Base-by-base conservation (phyloP, 805 yeast species). In the Monosporozyma servazzii region DNA sequence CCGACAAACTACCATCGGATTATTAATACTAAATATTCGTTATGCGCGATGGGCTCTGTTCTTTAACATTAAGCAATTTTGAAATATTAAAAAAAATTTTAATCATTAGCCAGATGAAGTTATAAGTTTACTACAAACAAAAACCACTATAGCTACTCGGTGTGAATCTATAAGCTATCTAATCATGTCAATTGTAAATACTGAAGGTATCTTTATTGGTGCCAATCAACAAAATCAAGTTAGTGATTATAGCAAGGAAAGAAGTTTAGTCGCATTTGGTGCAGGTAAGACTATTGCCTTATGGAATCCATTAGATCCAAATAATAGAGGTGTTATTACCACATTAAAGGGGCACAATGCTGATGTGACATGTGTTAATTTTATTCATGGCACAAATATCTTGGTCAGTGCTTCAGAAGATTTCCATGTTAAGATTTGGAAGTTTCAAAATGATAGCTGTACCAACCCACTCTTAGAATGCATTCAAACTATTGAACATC, bases 361-460 rank as follows among this genome's bases (percentile, higher is more conserved):
- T 17, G 82, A 76, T 45, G 82, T 89, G 18, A 83, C 89, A 0
- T 78, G 84, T 52, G 88, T 88, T 11, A 75, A 75, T 54, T 81
- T 80, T 71, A 60, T 80, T 18, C 80, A 77, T 0, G 62, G 61
- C 1, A 67, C 78, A 0, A 63, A 72, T 0, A 64, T 58, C 29
- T 63, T 88, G 51, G 71, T 86, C 0, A 77, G 88, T 3, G 80
- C 83, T 0, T 78, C 84, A 2, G 90, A 86, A 55, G 96, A 88
- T 60, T 76, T 78, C 7, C 63, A 68, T 5, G 71, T 88, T 1
- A 75, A 72, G 52, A 62, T 87, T 3, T 88, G 95, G 95, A 66
- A 69, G 48, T 69, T 62, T 33, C 41, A 43, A 11, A 42, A 51
- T 15, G 29, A 41, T 41, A 27, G 21, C 21, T 36, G 55, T 17